Evolutionary conservation across 1,284 basidiomycete genomes (phyloP), one percentile per base, ranked within the genome.

Genomic region (Papiliotrema laurentii): DNA sequence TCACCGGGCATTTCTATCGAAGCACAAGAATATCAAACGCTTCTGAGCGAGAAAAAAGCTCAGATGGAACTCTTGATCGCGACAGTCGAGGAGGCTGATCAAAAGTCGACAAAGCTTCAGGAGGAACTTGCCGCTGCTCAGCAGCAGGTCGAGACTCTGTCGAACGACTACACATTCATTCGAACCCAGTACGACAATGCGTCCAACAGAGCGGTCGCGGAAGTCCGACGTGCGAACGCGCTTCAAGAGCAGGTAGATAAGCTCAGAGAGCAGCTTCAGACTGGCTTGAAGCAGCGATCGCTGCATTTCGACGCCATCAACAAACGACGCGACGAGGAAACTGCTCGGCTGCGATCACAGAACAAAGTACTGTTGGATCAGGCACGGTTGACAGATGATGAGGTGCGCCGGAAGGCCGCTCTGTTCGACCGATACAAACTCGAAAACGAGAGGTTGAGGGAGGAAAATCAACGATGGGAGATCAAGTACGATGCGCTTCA

Each of bases 281-380:
- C 59, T 14, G 71, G 71, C 0, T 53, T 73, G 16, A 63, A 66
- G 47, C 71, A 73, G 50, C 56, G 60, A 10, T 53, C 62, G 9
- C 43, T 71, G 11, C 55, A 59, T 45, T 34, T 43, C 30, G 42
- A 53, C 1, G 56, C 61, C 2, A 44, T 61, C 16, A 25, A 53
- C 14, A 27, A 52, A 5, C 34, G 51, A 18, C 43, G 45, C 1
- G 42, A 36, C 5, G 51, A 43, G 0, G 58, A 63, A 19, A 44
- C 45, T 9, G 30, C 25, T 25, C 41, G 55, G 25, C 46, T 65
- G 9, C 43, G 49, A 25, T 38, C 34, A 2, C 56, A 67, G 45
- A 43, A 59, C 40, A 50, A 59, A 10, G 43, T 71, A 21, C 46
- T 71, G 9, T 58, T 67, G 0, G 61, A 64, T 24, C 71, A 73